These are phyloP conservation scores for Claviceps citrina DNA, from an alignment of 2,329 filamentous ascomycete genomes.

Conservation along the genomic window DNA sequence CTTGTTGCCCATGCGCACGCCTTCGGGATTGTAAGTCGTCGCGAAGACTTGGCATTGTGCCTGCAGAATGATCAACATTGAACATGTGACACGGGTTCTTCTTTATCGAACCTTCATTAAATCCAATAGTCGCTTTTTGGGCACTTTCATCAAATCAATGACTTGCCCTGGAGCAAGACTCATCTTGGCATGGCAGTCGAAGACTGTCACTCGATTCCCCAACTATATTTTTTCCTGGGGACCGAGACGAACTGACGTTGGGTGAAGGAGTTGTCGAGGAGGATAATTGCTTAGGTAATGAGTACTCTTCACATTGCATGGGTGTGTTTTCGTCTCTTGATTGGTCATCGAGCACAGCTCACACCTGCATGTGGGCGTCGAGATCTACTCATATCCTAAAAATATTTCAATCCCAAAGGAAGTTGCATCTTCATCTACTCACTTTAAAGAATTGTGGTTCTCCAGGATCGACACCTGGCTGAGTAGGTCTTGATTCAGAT, in stretches of 20 bases:
- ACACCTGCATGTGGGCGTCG: background rate
- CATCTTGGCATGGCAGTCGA: slow-evolving; percentile 31
- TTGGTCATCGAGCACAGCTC: no score
- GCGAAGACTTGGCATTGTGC: slow-evolving; percentile 84
- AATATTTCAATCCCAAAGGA: background rate
- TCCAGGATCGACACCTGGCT: background rate
- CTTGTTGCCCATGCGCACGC: slow-evolving; percentile 75
- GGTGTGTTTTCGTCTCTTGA: slow-evolving; percentile 1
- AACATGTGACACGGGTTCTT: background rate
- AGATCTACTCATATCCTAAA: no score
- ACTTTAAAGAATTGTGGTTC: background rate
- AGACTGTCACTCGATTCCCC: slow-evolving; percentile 10
- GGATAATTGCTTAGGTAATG: no score
- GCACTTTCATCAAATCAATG: slow-evolving; percentile 71
- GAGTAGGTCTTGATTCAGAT: background rate
- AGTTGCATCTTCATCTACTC: background rate
- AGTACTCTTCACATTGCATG: no score
- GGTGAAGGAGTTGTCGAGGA: background rate
- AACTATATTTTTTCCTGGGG: background rate
- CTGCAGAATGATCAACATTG: slow-evolving; percentile 30
- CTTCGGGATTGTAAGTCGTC: slow-evolving; percentile 76
- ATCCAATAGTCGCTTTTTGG: slow-evolving; percentile 50
- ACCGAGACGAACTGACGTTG: slow-evolving; percentile 1
- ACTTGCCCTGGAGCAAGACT: slow-evolving; percentile 46
- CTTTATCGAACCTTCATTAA: slow-evolving; percentile 56